Evolutionary conservation across 345 rosid species (phyloP).

Genomic region (Noccaea caerulescens): DNA sequence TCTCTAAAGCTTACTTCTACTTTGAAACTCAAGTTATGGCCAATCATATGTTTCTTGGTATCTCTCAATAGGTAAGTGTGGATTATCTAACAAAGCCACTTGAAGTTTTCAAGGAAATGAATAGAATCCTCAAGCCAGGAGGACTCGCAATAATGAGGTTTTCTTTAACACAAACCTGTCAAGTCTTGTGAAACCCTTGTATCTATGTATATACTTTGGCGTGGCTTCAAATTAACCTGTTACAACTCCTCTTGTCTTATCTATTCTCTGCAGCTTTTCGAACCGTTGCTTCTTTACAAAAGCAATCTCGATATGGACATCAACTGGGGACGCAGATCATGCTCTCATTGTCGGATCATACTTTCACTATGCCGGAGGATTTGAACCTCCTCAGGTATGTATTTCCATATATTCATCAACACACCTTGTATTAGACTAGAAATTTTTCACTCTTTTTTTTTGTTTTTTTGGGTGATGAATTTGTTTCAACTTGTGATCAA

Average conservation of each 20-base stretch:
- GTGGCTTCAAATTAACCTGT: neutral
- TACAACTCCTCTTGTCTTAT: neutral
- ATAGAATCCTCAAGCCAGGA: constrained; percentile 78
- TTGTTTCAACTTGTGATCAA: constrained; percentile 23
- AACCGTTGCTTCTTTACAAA: constrained; percentile 89
- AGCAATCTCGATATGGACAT: constrained; percentile 94
- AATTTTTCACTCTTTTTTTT: neutral
- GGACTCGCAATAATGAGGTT: constrained; percentile 85
- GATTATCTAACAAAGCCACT: constrained; percentile 88
- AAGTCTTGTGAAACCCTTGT: constrained; percentile 3
- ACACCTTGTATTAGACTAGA: neutral
- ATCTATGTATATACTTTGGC: too few relatives aligned
- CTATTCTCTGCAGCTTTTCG: constrained; percentile 62
- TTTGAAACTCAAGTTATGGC: neutral
- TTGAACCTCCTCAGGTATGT: constrained; percentile 91
- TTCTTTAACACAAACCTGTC: neutral
- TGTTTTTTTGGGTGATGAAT: neutral
- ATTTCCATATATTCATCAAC: constrained; percentile 22
- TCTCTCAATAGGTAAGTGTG: constrained; percentile 71
- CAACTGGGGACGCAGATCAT: constrained; percentile 88
- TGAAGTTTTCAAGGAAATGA: constrained; percentile 81
- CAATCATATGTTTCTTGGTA: neutral
- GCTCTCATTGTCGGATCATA: constrained; percentile 82
- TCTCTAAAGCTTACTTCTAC: neutral
- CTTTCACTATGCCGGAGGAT: constrained; percentile 90